phyloP scores from a whole-genome alignment of 192 early-diverging fungal genomes.

The Coemansia sp. region DNA sequence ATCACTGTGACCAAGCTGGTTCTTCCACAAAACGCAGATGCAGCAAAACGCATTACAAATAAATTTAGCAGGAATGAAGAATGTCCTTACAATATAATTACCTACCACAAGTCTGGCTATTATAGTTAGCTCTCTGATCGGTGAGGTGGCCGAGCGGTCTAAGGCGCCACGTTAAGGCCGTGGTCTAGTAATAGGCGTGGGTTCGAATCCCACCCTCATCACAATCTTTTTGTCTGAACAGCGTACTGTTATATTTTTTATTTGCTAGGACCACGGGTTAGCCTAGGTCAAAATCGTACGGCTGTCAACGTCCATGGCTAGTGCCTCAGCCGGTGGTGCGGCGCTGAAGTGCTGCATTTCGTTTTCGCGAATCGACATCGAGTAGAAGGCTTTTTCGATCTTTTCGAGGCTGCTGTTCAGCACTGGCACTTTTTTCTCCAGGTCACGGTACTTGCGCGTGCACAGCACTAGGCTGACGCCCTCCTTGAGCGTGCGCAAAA shows the following conservation, averaged over 20 bases:
- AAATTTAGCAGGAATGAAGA: no score
- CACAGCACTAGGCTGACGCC: constrained; percentile 26
- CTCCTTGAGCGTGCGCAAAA: constrained; percentile 47
- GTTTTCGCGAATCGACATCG: constrained; percentile 36
- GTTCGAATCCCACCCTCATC: constrained; percentile 36
- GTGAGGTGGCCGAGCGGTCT: constrained; percentile 19
- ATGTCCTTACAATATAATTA: no score
- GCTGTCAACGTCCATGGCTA: not conserved
- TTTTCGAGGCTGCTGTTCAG: constrained; percentile 49
- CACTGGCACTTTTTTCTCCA: constrained; percentile 37
- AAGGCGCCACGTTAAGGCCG: constrained; percentile 20
- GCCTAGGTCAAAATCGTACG: not conserved
- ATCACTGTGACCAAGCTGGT: no score
- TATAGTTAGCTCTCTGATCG: no score
- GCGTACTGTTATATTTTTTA: not conserved
- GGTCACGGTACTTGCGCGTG: constrained; percentile 7
- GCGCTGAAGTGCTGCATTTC: constrained; percentile 13
- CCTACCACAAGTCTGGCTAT: no score
- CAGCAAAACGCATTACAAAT: no score
- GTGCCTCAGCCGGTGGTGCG: not conserved
- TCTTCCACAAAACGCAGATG: no score
- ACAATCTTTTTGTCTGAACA: constrained; percentile 2
- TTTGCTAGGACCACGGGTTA: not conserved
- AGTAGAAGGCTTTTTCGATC: constrained; percentile 43
- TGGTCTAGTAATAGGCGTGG: constrained; percentile 20